Evolutionary conservation across 2,329 filamentous ascomycete genomes (phyloP).

Genomic region (Apiospora aurea): DNA sequence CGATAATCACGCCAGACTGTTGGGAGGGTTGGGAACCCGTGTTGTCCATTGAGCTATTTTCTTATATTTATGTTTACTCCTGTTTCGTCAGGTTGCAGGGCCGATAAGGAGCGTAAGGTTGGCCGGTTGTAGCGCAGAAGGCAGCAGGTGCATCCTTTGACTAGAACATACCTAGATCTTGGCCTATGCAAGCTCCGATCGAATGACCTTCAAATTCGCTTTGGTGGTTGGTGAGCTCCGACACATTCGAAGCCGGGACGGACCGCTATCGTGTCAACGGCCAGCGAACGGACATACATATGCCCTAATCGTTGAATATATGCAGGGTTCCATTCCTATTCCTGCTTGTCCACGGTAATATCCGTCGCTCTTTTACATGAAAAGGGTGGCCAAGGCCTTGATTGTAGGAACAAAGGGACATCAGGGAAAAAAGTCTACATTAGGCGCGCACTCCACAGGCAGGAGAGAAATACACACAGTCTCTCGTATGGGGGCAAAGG

Average conservation of each 20-base stretch:
- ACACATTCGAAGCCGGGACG: neutral
- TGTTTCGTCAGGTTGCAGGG: neutral
- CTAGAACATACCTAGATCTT: neutral
- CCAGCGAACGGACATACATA: neutral
- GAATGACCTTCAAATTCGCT: neutral
- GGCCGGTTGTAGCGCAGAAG: neutral
- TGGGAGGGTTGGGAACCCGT: neutral
- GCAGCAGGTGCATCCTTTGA: neutral
- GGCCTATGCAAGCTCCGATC: neutral
- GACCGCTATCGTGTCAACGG: neutral
- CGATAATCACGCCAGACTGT: neutral
- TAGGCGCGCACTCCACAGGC: neutral
- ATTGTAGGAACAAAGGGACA: neutral
- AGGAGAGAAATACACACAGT: neutral
- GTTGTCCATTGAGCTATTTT: neutral
- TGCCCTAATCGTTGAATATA: neutral
- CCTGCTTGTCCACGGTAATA: neutral
- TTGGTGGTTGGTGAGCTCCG: constrained; percentile 8
- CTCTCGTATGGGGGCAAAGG: neutral
- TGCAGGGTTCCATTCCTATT: neutral
- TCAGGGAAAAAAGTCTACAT: neutral
- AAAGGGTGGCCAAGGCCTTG: neutral
- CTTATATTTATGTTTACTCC: neutral
- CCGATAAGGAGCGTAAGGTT: neutral
- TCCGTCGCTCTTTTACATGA: neutral